phyloP scores from a whole-genome alignment of 2,329 filamentous ascomycete genomes.

The Mycosphaerella arachidis region DNA sequence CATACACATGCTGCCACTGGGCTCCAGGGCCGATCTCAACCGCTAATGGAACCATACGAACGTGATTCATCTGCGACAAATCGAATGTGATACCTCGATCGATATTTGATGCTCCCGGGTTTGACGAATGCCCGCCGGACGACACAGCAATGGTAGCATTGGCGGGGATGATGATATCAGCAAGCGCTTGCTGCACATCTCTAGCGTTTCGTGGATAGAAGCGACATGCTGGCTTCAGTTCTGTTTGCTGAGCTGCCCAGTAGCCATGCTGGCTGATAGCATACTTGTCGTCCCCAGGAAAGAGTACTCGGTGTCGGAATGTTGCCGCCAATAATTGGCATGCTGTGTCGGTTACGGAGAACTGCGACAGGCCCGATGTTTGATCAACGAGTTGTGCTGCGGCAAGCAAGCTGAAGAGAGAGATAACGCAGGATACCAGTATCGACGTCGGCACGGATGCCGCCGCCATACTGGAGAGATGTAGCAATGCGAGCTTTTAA shows the following conservation, averaged over 20 bases:
- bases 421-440: not conserved
- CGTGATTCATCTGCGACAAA: conserved; percentile 17
- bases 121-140: conserved; percentile 27
- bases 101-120: conserved; percentile 23
- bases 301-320: conserved; percentile 10
- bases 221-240: conserved; percentile 12
- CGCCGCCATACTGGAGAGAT: not conserved
- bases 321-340: conserved; percentile 11
- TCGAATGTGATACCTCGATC: conserved; percentile 28
- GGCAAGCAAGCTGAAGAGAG: not conserved
- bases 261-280: conserved; percentile 5
- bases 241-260: conserved; percentile 12
- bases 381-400: not conserved
- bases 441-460: not conserved
- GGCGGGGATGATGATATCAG: conserved; percentile 15
- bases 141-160: conserved; percentile 24
- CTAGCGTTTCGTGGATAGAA: conserved; percentile 14
- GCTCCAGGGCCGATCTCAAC: conserved; percentile 41
- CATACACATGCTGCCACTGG: conserved; percentile 43
- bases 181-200: conserved; percentile 18
- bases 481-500: too few species aligned
- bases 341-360: not conserved
- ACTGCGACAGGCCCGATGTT: not conserved
- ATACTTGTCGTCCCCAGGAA: conserved; percentile 6
- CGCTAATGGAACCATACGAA: conserved; percentile 13